Conservation (phyloP, 1,284 basidiomycete genomes). For the Naganishia sp. region DNA sequence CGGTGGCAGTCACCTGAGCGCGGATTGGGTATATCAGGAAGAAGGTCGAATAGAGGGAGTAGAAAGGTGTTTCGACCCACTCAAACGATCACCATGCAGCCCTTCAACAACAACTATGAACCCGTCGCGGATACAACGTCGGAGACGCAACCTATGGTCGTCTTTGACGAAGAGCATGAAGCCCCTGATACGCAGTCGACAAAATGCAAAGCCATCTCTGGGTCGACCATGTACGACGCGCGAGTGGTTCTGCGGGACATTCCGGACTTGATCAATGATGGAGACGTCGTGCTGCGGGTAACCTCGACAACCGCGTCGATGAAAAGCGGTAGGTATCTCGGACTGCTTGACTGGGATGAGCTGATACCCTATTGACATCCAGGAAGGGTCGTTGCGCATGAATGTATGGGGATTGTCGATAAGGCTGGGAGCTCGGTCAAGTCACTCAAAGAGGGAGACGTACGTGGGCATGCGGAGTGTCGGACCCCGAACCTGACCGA, state of each 20-base stretch:
- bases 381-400: slow-evolving; percentile 73
- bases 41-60: too few relatives aligned
- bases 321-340: slow-evolving; percentile 36
- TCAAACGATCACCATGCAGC: not conserved
- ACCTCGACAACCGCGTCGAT: slow-evolving; percentile 68
- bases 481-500: not conserved
- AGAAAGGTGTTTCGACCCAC: too few relatives aligned
- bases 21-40: too few relatives aligned
- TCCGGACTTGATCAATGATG: slow-evolving; percentile 66
- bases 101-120: slow-evolving; percentile 5
- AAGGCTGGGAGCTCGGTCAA: slow-evolving; percentile 66
- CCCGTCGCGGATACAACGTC: not conserved
- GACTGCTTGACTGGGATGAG: not conserved
- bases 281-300: slow-evolving; percentile 67
- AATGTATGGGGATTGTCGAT: slow-evolving; percentile 60
- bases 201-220: slow-evolving; percentile 62
- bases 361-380: too few relatives aligned
- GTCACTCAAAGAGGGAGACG: slow-evolving; percentile 63
- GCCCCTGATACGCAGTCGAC: too few relatives aligned
- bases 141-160: not conserved
- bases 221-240: slow-evolving; percentile 62
- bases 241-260: slow-evolving; percentile 62
- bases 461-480: not conserved
- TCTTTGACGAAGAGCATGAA: too few relatives aligned
- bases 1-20: not conserved